phyloP scores from a whole-genome alignment of 2,329 filamentous ascomycete species.

The Ascocoryne sarcoides region DNA sequence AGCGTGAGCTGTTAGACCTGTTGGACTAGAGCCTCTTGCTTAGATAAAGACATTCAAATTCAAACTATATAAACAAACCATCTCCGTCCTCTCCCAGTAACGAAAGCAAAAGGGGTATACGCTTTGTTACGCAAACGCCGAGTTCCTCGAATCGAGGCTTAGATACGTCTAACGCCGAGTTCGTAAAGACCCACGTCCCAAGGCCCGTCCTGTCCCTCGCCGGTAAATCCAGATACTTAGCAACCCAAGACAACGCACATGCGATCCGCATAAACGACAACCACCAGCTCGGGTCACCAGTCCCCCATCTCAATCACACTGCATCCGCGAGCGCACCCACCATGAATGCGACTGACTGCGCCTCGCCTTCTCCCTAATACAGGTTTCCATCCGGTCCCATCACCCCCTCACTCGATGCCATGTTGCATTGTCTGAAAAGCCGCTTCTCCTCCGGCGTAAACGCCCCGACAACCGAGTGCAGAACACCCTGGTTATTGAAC shows the following conservation, averaged over 20 bases:
- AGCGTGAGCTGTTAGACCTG: no score
- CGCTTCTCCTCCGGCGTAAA: conserved; percentile 67
- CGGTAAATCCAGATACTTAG: no score
- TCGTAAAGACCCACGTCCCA: conserved; percentile 21
- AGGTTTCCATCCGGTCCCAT: conserved; percentile 27
- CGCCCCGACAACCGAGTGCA: conserved; percentile 68
- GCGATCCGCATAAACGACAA: no score
- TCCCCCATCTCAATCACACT: no score
- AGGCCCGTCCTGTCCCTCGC: no score
- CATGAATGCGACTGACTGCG: neutral
- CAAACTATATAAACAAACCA: no score
- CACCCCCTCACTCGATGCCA: conserved; percentile 50
- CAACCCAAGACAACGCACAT: no score
- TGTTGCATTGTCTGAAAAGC: conserved; percentile 70
- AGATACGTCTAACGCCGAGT: conserved; percentile 29
- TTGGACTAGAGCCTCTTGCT: no score
- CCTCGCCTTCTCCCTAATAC: conserved; percentile 15
- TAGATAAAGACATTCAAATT: no score
- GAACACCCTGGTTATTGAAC: conserved; percentile 68
- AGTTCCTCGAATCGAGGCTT: conserved; percentile 28
- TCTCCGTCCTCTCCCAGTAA: no score
- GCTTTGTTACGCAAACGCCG: conserved; percentile 30
- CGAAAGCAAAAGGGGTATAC: conserved; percentile 28
- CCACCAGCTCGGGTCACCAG: no score
- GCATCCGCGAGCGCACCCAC: neutral